A percentile compares a stretch with the other conserved stretches of the same genome.
phyloP scores from a whole-genome alignment of 2,329 filamentous ascomycete species.

The Pyrenophora seminiperda region DNA sequence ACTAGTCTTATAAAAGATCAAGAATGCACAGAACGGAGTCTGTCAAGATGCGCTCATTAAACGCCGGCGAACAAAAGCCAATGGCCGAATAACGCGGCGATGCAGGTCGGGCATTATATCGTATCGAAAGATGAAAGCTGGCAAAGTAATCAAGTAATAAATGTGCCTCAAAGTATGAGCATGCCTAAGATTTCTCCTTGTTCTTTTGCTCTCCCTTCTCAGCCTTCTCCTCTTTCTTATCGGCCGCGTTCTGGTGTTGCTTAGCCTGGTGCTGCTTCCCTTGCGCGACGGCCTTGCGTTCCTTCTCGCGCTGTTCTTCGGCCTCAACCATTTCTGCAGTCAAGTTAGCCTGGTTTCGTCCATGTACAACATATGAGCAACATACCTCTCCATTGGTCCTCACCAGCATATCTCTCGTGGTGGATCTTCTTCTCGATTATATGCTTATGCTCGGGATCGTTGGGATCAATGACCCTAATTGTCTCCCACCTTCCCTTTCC shows the following conservation, averaged over 20 bases:
- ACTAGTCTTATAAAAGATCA: constrained; percentile 23
- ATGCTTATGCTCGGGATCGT: constrained; percentile 81
- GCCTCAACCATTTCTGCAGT: constrained; percentile 77
- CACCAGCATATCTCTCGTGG: constrained; percentile 83
- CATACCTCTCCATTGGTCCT: constrained; percentile 91
- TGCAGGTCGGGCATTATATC: no score
- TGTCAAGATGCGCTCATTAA: constrained; percentile 1
- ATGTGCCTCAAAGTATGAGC: no score
- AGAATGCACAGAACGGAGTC: constrained; percentile 4
- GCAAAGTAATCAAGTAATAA: neutral
- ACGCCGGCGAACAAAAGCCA: constrained; percentile 23
- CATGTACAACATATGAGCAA: constrained; percentile 15
- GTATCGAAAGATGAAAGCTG: no score
- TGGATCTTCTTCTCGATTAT: constrained; percentile 86
- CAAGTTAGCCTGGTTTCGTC: constrained; percentile 21
- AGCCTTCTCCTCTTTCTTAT: constrained; percentile 30
- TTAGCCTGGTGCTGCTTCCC: constrained; percentile 23
- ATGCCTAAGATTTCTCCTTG: constrained; percentile 18
- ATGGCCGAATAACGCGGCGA: no score
- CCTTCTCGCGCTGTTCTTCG: constrained; percentile 68
- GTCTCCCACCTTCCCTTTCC: constrained; percentile 84
- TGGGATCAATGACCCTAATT: constrained; percentile 76
- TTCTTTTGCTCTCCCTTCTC: constrained; percentile 30
- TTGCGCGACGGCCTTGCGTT: constrained; percentile 49
- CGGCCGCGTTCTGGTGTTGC: constrained; percentile 24